phyloP scores from a whole-genome alignment of 2,329 filamentous ascomycete species.

The Aureobasidium lini region DNA sequence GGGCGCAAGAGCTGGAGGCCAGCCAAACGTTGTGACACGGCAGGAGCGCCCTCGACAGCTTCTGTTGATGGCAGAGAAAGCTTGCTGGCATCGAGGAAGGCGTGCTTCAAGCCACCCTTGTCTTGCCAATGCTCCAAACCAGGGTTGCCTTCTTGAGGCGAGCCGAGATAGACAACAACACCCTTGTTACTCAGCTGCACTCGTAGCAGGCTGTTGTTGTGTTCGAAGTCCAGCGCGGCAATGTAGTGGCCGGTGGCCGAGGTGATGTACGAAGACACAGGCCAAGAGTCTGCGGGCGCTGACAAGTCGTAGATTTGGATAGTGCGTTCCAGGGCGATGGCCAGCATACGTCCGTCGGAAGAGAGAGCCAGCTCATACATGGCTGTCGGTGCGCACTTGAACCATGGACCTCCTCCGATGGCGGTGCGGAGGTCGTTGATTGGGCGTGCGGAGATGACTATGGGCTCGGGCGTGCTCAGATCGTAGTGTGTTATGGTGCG shows the following conservation, averaged over 20 bases:
- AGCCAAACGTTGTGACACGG: neutral
- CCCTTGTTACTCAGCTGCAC: constrained; percentile 28
- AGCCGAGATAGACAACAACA: constrained; percentile 28
- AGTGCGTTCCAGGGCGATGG: constrained; percentile 27
- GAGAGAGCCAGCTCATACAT: constrained; percentile 27
- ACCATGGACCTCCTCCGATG: constrained; percentile 26
- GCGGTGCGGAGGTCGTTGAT: constrained; percentile 28
- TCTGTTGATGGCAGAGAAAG: neutral
- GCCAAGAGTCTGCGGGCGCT: constrained; percentile 23
- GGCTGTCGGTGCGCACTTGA: constrained; percentile 23
- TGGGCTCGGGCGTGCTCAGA: constrained; percentile 17
- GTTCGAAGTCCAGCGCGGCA: constrained; percentile 28
- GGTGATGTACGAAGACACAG: constrained; percentile 25
- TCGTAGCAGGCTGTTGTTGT: constrained; percentile 26
- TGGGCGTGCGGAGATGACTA: constrained; percentile 20
- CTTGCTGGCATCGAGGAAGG: constrained; percentile 24
- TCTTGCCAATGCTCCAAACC: constrained; percentile 27
- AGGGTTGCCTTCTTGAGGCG: constrained; percentile 18
- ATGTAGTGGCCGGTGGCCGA: constrained; percentile 28
- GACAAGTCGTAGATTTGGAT: constrained; percentile 29
- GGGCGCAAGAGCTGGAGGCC: constrained; percentile 26
- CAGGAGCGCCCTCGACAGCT: neutral
- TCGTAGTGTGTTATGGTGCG: constrained; percentile 27
- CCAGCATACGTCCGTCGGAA: constrained; percentile 25
- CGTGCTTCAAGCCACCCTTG: constrained; percentile 24